These are phyloP conservation scores for Leptodontidium sp. DNA, from an alignment of 2,329 filamentous ascomycete species.

Conservation along the genomic window DNA sequence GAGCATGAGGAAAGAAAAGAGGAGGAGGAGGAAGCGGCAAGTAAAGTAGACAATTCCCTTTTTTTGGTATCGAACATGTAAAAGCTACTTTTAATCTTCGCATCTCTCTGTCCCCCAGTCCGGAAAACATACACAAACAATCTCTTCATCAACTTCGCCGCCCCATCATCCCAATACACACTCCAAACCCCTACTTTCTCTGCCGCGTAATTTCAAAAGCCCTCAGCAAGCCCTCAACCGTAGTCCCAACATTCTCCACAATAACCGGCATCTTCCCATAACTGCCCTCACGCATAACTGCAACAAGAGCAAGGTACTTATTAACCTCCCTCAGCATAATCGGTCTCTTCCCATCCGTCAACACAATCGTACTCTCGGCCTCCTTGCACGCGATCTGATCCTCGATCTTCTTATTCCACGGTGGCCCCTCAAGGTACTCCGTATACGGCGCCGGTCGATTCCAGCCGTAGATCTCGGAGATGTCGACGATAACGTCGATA, in stretches of 20 bases:
- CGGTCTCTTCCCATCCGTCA: slow-evolving; percentile 67
- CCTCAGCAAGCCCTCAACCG: slow-evolving; percentile 79
- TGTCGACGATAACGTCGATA: slow-evolving; percentile 97
- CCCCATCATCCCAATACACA: background rate
- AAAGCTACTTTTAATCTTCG: too few species aligned
- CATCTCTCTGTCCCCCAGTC: background rate
- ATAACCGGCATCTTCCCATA: slow-evolving; percentile 86
- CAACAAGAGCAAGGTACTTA: slow-evolving; percentile 80
- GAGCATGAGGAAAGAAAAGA: too few species aligned
- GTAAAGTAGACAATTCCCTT: too few species aligned
- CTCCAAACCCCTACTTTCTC: slow-evolving; percentile 45
- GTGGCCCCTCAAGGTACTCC: slow-evolving; percentile 64
- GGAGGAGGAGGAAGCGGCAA: too few species aligned
- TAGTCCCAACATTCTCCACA: slow-evolving; percentile 86
- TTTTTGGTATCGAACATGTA: too few species aligned
- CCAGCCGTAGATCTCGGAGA: slow-evolving; percentile 95
- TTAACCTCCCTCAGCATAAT: slow-evolving; percentile 76
- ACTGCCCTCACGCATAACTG: slow-evolving; percentile 85
- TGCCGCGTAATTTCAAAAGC: slow-evolving; percentile 79
- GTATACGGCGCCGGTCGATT: slow-evolving; percentile 63
- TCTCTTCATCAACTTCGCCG: background rate
- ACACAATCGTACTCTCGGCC: slow-evolving; percentile 73
- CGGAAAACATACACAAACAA: slow-evolving; percentile 3
- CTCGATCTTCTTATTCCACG: slow-evolving; percentile 68
- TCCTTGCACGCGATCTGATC: slow-evolving; percentile 72